Evolutionary conservation across 495 filamentous ascomycete genomes (phyloP).

Genomic region (Aspergillus sclerotiicarbonarius): DNA sequence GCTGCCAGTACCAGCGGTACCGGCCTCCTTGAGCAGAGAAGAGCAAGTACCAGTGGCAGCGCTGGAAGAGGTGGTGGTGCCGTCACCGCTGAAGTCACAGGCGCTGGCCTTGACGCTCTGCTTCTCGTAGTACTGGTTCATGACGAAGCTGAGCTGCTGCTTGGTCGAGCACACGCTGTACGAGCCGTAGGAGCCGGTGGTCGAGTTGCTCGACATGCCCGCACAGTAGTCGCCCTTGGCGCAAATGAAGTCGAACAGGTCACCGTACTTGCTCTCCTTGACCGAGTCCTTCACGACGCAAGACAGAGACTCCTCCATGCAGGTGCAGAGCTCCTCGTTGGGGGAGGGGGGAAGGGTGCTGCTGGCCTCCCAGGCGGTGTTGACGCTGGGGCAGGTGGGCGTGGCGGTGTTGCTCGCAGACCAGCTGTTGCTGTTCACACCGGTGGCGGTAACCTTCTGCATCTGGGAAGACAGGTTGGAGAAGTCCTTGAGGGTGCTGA

Average conservation of each 20-base stretch:
- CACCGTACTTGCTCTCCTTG: constrained; percentile 52
- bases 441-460: constrained; percentile 61
- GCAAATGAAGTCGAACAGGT: constrained; percentile 76
- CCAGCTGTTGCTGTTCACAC: constrained; percentile 64
- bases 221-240: constrained; percentile 55
- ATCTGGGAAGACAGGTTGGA: constrained; percentile 70
- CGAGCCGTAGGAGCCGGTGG: constrained; percentile 75
- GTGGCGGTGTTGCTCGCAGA: constrained; percentile 65
- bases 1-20: constrained; percentile 62
- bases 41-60: constrained; percentile 49
- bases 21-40: constrained; percentile 56
- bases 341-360: constrained; percentile 78
- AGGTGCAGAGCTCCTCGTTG: constrained; percentile 72
- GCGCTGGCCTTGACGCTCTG: constrained; percentile 52
- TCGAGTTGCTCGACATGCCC: constrained; percentile 68
- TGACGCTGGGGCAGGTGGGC: constrained; percentile 67
- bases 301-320: constrained; percentile 73
- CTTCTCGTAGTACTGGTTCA: constrained; percentile 76
- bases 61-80: constrained; percentile 42
- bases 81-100: constrained; percentile 77
- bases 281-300: constrained; percentile 64
- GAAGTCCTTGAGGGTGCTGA: constrained; percentile 70
- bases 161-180: constrained; percentile 82
- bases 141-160: constrained; percentile 77
- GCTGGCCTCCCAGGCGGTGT: constrained; percentile 66